These are phyloP conservation scores for Acer yangbiense DNA, from an alignment of 345 rosid species.

Conservation along the genomic window DNA sequence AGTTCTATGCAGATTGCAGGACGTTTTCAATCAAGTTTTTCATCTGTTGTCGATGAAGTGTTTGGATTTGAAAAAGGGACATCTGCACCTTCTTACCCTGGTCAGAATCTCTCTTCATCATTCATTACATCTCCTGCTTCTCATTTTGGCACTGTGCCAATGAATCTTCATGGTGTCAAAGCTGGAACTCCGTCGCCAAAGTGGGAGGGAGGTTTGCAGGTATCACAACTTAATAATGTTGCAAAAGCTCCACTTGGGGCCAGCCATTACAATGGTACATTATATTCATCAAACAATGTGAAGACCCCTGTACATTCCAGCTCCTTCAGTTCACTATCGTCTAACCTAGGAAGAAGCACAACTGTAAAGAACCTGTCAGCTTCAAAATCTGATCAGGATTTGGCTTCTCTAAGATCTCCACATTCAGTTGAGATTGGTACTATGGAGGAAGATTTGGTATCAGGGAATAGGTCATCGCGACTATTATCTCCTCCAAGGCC, in stretches of 20 bases:
- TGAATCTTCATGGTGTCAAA: slow-evolving; percentile 44
- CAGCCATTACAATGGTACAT: slow-evolving; percentile 45
- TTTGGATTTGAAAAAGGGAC: slow-evolving; percentile 83
- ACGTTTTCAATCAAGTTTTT: slow-evolving; percentile 60
- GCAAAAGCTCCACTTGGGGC: slow-evolving; percentile 36
- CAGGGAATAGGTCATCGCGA: slow-evolving; percentile 47
- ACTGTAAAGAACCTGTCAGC: slow-evolving; percentile 49
- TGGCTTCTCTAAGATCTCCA: slow-evolving; percentile 67
- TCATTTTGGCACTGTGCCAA: slow-evolving; percentile 53
- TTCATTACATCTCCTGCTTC: slow-evolving; percentile 49
- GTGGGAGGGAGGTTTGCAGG: slow-evolving; percentile 60
- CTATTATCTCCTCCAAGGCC: slow-evolving; percentile 63
- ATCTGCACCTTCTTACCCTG: slow-evolving; percentile 45
- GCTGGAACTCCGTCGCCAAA: slow-evolving; percentile 53
- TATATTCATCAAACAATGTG: slow-evolving; percentile 49
- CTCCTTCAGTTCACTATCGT: slow-evolving; percentile 51
- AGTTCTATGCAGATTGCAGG: slow-evolving; percentile 55
- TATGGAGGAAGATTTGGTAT: slow-evolving; percentile 55
- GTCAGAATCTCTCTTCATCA: slow-evolving; percentile 49
- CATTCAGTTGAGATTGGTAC: slow-evolving; percentile 47
- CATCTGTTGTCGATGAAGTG: slow-evolving; percentile 88
- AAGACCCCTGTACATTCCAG: slow-evolving; percentile 55
- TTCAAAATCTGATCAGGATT: slow-evolving; percentile 86
- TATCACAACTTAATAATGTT: slow-evolving; percentile 42
- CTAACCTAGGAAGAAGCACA: slow-evolving; percentile 52